These are phyloP conservation scores for Phytophthora foliorum DNA, from an alignment of 352 stramenopile genomes.

Conservation along the genomic window DNA sequence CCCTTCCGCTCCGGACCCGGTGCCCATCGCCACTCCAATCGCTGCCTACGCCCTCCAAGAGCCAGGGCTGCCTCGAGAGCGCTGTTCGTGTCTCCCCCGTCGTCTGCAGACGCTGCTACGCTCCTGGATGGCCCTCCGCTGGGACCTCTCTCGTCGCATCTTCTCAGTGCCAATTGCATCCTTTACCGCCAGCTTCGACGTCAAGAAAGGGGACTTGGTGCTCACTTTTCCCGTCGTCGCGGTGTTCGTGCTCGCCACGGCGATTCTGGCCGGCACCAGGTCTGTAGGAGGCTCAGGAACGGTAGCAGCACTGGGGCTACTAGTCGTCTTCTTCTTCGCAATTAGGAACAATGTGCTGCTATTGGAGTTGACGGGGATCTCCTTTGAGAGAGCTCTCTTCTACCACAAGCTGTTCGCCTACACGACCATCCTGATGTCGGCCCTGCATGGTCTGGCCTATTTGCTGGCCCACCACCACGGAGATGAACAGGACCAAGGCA, in stretches of 20 bases:
- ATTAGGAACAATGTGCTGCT: slow-evolving; percentile 60
- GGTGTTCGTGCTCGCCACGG: slow-evolving; percentile 26
- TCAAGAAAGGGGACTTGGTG: slow-evolving; percentile 49
- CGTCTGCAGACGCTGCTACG: slow-evolving; percentile 23
- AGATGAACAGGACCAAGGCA: slow-evolving; percentile 15
- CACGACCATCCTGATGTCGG: slow-evolving; percentile 37
- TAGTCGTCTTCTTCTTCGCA: slow-evolving; percentile 49
- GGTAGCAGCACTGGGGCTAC: slow-evolving; percentile 33
- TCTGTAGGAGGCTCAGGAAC: slow-evolving; percentile 23
- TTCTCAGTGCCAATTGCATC: slow-evolving; percentile 35
- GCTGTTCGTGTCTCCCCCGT: too few species aligned
- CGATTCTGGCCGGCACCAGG: slow-evolving; percentile 2
- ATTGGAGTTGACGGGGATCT: slow-evolving; percentile 41
- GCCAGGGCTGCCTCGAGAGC: neutral
- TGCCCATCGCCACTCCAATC: slow-evolving; percentile 4
- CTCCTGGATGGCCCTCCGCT: slow-evolving; percentile 33
- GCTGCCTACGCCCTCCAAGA: too few species aligned
- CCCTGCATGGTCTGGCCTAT: slow-evolving; percentile 50
- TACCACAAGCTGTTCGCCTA: slow-evolving; percentile 63
- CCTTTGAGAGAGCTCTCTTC: slow-evolving; percentile 54
- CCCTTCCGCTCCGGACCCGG: slow-evolving; percentile 8
- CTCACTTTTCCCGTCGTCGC: slow-evolving; percentile 30
- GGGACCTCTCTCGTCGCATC: slow-evolving; percentile 22
- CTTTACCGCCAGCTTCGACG: slow-evolving; percentile 36
- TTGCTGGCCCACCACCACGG: slow-evolving; percentile 28